These are phyloP conservation scores for Dendrobium catenatum DNA, from an alignment of 106 monocot genomes.

Conservation along the genomic window DNA sequence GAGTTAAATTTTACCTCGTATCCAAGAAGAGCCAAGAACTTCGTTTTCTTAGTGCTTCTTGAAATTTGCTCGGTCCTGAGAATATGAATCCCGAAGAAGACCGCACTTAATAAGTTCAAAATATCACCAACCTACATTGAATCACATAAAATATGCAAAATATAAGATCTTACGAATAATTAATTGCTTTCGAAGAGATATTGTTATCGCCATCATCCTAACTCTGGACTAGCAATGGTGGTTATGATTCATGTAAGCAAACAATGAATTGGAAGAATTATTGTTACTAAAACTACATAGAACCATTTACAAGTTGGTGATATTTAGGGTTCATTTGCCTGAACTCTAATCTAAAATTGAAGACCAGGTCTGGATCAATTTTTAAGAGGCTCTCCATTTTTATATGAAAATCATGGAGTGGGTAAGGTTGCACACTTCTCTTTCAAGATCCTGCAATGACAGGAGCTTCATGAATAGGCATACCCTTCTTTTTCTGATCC, in stretches of 20 bases:
- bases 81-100: slow-evolving; percentile 84
- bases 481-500: no score
- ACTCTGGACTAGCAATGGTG: not conserved
- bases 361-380: no score
- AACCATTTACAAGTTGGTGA: no score
- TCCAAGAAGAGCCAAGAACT: slow-evolving; percentile 64
- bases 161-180: not conserved
- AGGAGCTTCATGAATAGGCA: no score
- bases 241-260: not conserved
- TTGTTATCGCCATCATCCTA: no score
- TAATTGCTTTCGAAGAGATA: not conserved
- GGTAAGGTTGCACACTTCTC: no score
- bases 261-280: not conserved
- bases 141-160: not conserved
- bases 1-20: slow-evolving; percentile 42
- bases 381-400: no score
- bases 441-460: no score
- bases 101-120: slow-evolving; percentile 63
- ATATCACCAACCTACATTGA: slow-evolving; percentile 65
- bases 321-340: no score
- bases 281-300: not conserved
- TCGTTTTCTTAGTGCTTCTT: slow-evolving; percentile 55
- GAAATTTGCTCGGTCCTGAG: slow-evolving; percentile 74
- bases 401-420: no score
- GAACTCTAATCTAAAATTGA: no score